Conservation (phyloP, 768 basidiomycete genomes). For the Trametes maxima region DNA sequence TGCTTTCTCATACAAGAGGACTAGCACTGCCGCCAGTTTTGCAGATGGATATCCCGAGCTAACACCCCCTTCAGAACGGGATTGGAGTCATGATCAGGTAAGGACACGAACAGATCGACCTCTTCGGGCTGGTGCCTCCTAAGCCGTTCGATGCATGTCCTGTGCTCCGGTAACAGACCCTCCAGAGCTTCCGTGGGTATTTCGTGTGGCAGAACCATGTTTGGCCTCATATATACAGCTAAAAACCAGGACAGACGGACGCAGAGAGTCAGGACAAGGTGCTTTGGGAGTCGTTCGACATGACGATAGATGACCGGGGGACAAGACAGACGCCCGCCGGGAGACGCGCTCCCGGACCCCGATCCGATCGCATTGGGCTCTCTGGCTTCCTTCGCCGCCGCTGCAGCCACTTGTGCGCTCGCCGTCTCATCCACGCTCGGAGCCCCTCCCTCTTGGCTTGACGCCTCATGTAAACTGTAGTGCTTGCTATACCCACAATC, state of each 20-base stretch:
- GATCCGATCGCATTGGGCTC: slow-evolving; percentile 11
- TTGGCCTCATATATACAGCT: not conserved
- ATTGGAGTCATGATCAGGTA: not conserved
- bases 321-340: not conserved
- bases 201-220: not conserved
- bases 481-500: not conserved
- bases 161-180: slow-evolving; percentile 22
- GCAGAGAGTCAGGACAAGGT: not conserved
- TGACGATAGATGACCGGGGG: not conserved
- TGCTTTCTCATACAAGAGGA: slow-evolving; percentile 74
- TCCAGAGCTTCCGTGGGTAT: slow-evolving; percentile 12
- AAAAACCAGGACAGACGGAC: not conserved
- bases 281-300: slow-evolving; percentile 7
- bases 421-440: not conserved
- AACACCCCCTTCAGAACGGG: not conserved
- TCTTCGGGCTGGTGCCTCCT: slow-evolving; percentile 33
- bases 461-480: not conserved
- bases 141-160: slow-evolving; percentile 45
- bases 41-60: slow-evolving; percentile 39
- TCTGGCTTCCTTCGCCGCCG: not conserved
- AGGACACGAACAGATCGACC: slow-evolving; percentile 57
- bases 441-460: too few species aligned
- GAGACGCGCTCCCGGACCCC: slow-evolving; percentile 7
- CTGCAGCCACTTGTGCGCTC: not conserved
- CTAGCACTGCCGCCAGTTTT: slow-evolving; percentile 75